Evolutionary conservation across 2,329 filamentous ascomycete genomes (phyloP).

Genomic region (Cryphonectria nitschkei): DNA sequence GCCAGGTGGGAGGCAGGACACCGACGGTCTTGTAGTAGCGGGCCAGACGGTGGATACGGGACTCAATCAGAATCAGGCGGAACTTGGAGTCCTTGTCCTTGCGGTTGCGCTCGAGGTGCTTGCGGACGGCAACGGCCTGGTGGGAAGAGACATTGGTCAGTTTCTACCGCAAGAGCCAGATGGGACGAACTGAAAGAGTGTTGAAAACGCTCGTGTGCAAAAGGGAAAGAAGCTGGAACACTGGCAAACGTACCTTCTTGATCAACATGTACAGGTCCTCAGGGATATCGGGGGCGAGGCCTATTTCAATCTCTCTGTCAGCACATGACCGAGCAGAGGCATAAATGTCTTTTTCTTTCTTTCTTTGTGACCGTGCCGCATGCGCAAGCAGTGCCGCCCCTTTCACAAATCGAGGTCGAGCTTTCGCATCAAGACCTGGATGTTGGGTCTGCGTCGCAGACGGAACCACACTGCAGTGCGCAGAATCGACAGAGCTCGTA

Average conservation of each 20-base stretch:
- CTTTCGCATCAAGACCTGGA: slow-evolving; percentile 35
- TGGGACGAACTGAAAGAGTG: not conserved
- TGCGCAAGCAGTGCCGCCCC: not conserved
- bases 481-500: not conserved
- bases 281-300: slow-evolving; percentile 96
- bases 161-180: not conserved
- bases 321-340: slow-evolving; percentile 89
- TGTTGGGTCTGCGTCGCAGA: slow-evolving; percentile 27
- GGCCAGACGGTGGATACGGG: slow-evolving; percentile 98
- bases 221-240: slow-evolving; percentile 22
- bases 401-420: slow-evolving; percentile 23
- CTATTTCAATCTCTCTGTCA: slow-evolving; percentile 91
- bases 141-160: slow-evolving; percentile 23
- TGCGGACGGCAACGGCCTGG: slow-evolving; percentile 95
- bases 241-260: slow-evolving; percentile 80
- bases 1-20: slow-evolving; percentile 89
- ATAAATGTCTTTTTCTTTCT: slow-evolving; percentile 40
- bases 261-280: slow-evolving; percentile 99
- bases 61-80: slow-evolving; percentile 99
- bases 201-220: not conserved
- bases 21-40: slow-evolving; percentile 98
- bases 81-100: slow-evolving; percentile 99
- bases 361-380: slow-evolving; percentile 24
- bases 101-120: slow-evolving; percentile 99
- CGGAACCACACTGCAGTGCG: slow-evolving; percentile 14